Conservation (phyloP, 495 filamentous ascomycete species). For the Talaromyces ruber region DNA sequence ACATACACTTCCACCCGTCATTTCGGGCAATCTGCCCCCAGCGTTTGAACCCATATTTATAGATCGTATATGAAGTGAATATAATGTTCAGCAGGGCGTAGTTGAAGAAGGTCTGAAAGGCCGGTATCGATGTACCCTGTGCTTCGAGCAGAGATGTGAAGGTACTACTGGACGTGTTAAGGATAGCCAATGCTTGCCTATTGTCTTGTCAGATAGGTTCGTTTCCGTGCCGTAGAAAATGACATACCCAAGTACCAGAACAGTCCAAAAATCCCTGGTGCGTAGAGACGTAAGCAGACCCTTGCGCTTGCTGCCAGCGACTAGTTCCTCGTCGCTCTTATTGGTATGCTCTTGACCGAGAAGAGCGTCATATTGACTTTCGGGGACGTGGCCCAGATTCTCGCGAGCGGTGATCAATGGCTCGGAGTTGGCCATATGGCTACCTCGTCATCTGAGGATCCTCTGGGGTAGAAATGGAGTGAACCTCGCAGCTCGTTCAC, state of each 20-base stretch:
- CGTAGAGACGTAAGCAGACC: constrained; percentile 72
- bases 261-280: constrained; percentile 81
- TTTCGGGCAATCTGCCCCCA: constrained; percentile 53
- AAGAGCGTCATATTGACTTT: neutral
- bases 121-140: constrained; percentile 75
- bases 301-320: constrained; percentile 7
- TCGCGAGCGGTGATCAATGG: neutral
- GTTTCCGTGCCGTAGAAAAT: neutral
- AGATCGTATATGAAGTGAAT: constrained; percentile 76
- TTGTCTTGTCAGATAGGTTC: constrained; percentile 1
- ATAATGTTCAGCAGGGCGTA: constrained; percentile 78
- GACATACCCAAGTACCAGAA: constrained; percentile 66
- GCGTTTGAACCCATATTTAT: constrained; percentile 67
- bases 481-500: neutral
- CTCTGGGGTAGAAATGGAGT: neutral
- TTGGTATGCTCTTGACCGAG: neutral
- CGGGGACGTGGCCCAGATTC: neutral
- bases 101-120: constrained; percentile 93
- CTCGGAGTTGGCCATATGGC: neutral
- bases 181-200: constrained; percentile 77
- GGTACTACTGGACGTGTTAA: constrained; percentile 84
- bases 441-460: neutral
- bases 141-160: constrained; percentile 66
- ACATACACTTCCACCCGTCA: constrained; percentile 78
- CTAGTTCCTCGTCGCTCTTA: neutral